A percentile compares a stretch with the other conserved stretches of the same genome.
Evolutionary conservation across 129 eudicot genomes (phyloP).

Genomic region (Helianthus annuus): HanXRQr2.0-SUNRISE NC_035439.2:30589741-30590240

Average conservation of each 20-base stretch:
- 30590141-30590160: slow-evolving; percentile 66
- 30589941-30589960: too few species aligned
- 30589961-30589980: not conserved
- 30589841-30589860: too few species aligned
- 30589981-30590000: not conserved
- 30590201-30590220: not conserved
- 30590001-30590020: not conserved
- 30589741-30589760: too few species aligned
- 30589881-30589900: too few species aligned
- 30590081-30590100: slow-evolving; percentile 98
- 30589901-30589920: too few species aligned
- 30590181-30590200: not conserved
- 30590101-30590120: slow-evolving; percentile 95
- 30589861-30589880: too few species aligned
- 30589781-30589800: too few species aligned
- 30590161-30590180: not conserved
- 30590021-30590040: slow-evolving; percentile 87
- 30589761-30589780: too few species aligned
- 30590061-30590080: slow-evolving; percentile 84
- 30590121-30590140: slow-evolving; percentile 97
- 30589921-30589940: too few species aligned
- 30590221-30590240: not conserved
- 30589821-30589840: too few species aligned
- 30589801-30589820: too few species aligned
- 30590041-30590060: slow-evolving; percentile 92